Evolutionary conservation across 345 rosid genomes (phyloP).

Genomic region (Cardamine chenopodiifolia): DNA sequence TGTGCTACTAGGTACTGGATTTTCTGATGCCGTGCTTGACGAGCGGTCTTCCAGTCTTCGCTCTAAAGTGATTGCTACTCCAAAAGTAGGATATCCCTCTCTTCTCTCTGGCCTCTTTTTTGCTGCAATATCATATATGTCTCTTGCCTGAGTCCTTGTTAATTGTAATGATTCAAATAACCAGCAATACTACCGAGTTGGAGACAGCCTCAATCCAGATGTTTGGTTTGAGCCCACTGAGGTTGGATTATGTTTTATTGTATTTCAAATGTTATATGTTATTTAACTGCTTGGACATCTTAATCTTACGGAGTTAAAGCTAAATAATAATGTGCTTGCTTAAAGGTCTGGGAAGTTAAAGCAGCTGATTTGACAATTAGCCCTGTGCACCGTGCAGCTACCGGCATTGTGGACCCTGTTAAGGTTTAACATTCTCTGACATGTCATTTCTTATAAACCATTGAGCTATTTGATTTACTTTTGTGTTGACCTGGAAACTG

Average conservation of each 20-base stretch:
- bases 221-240: slow-evolving; percentile 94
- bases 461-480: slow-evolving; percentile 1
- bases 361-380: slow-evolving; percentile 96
- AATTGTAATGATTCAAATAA: slow-evolving; percentile 21
- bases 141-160: slow-evolving; percentile 9
- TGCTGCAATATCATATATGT: slow-evolving; percentile 11
- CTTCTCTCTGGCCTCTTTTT: background rate
- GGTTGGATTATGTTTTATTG: slow-evolving; percentile 49
- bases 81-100: slow-evolving; percentile 61
- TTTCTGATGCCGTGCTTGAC: slow-evolving; percentile 82
- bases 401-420: slow-evolving; percentile 73
- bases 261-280: background rate
- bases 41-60: slow-evolving; percentile 83
- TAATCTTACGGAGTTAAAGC: slow-evolving; percentile 4
- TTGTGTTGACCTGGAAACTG: background rate
- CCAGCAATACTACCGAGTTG: slow-evolving; percentile 77
- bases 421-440: slow-evolving; percentile 58
- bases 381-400: slow-evolving; percentile 90
- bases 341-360: slow-evolving; percentile 97
- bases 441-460: background rate
- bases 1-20: slow-evolving; percentile 72
- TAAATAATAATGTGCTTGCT: slow-evolving; percentile 14
- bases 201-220: slow-evolving; percentile 73
- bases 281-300: background rate
- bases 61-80: slow-evolving; percentile 69